Evolutionary conservation across 257 asterid genomes (phyloP), one percentile per base, ranked within the genome.

Genomic region (Agastache rugosa): DNA sequence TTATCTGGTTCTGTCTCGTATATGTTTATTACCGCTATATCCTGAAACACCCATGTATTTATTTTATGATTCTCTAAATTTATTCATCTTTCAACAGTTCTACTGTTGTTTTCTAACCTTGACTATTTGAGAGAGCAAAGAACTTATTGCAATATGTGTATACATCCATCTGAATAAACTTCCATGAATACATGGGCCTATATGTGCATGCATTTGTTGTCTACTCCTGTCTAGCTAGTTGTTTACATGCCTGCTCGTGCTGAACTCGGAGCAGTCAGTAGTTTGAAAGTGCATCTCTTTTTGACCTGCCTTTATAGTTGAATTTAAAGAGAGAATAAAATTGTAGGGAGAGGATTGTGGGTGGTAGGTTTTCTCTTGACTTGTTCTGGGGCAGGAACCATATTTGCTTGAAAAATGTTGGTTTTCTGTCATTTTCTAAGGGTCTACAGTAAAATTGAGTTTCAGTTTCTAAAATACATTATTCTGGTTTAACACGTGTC

Each of bases 1-100:
- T 53, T 63, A 39, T 69, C 61, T 67, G 59, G 78, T 64, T 54
- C 19, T 72, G 16, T 61, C 17, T 63, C 34, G 16, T 64, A 17
- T 16, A 63, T 82, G 31, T 53, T 71, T 61, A 6, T 19, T 45
- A 6, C 34, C 60, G 55, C 44, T 62, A 44, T 15, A 7, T 51
- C 41, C 47, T 77, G 66, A 68, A 47, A 42, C 74, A 17, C 65
- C 42, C 12, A 12, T 50, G 12, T 41, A 14, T 50, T 29, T 37
- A 27, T 31, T 23, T 60, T 37, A 50, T 73, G 47, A 35, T 20
- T 45, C 16, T n/a, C 11, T 27, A 12, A 17, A 25, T 55, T 20
- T 62, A 14, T 73, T 55, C 31, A 4, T 58, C 29, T 59, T 27
- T 76, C 34, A 27, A 3, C 53, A 10, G 11, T 20, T 72, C 69